These are phyloP conservation scores for Ceratocystis lukuohia DNA, from an alignment of 2,329 filamentous ascomycete species.

Conservation along the genomic window DNA sequence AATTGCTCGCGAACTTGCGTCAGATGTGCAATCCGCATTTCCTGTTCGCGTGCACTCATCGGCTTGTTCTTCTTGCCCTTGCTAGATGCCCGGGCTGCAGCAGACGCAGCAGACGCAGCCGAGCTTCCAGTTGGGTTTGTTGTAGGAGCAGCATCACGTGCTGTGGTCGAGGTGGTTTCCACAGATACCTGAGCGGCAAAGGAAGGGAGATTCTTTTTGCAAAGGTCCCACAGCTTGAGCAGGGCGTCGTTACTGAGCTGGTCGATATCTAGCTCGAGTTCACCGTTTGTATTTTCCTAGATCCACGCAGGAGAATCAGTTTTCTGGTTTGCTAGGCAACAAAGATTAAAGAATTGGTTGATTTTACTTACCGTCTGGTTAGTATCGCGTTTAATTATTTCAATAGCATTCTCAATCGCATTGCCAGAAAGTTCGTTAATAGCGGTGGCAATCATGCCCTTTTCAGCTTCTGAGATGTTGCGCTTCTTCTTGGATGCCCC, in stretches of 20 bases:
- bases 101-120: slow-evolving; percentile 23
- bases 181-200: slow-evolving; percentile 24
- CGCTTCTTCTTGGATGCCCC: slow-evolving; percentile 35
- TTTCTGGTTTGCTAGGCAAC: not conserved
- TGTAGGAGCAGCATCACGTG: slow-evolving; percentile 21
- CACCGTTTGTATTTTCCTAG: slow-evolving; percentile 45
- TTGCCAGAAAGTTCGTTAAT: slow-evolving; percentile 67
- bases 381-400: slow-evolving; percentile 80
- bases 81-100: slow-evolving; percentile 28
- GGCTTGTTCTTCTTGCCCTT: slow-evolving; percentile 63
- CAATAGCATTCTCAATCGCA: slow-evolving; percentile 68
- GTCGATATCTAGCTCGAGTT: slow-evolving; percentile 48
- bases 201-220: slow-evolving; percentile 31
- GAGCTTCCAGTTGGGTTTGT: slow-evolving; percentile 18
- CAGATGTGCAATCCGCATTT: slow-evolving; percentile 49
- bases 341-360: not conserved
- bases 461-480: slow-evolving; percentile 63
- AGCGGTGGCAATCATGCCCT: slow-evolving; percentile 77
- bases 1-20: slow-evolving; percentile 36
- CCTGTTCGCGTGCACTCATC: slow-evolving; percentile 58
- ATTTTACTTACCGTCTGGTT: slow-evolving; percentile 53
- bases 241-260: slow-evolving; percentile 43
- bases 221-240: slow-evolving; percentile 37
- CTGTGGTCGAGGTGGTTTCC: slow-evolving; percentile 19
- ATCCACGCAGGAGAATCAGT: slow-evolving; percentile 18